These are phyloP conservation scores for Chytridiales sp. DNA, from an alignment of 371 early-diverging fungal species.

Conservation along the genomic window DNA sequence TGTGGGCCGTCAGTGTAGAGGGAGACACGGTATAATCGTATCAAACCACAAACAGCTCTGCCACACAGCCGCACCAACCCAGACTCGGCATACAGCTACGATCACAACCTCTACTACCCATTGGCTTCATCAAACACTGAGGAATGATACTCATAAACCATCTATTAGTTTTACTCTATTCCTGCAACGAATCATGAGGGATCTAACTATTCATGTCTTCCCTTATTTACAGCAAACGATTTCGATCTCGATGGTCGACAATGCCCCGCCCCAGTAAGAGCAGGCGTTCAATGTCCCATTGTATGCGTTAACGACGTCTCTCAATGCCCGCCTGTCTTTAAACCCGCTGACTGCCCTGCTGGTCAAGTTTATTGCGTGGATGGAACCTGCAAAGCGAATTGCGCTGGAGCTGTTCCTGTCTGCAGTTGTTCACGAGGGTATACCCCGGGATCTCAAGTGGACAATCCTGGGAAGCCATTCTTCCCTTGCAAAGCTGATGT, in stretches of 20 bases:
- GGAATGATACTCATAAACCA: too few relatives aligned
- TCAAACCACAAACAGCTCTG: too few relatives aligned
- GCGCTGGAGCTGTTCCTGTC: conserved; percentile 47
- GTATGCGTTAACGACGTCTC: conserved; percentile 50
- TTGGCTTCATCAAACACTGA: too few relatives aligned
- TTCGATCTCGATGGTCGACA: conserved; percentile 50
- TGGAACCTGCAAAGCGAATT: conserved; percentile 54
- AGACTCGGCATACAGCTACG: too few relatives aligned
- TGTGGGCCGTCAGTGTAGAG: too few relatives aligned
- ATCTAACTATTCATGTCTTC: too few relatives aligned
- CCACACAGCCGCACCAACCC: too few relatives aligned
- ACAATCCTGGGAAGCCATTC: conserved; percentile 20
- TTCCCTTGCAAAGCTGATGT: conserved; percentile 29
- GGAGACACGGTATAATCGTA: too few relatives aligned
- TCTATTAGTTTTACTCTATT: too few relatives aligned
- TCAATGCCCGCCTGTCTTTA: conserved; percentile 42
- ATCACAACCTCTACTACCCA: too few relatives aligned
- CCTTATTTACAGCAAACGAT: conserved; percentile 52
- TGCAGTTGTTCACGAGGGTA: conserved; percentile 24
- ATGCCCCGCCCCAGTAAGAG: conserved; percentile 47
- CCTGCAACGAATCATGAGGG: too few relatives aligned
- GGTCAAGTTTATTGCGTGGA: conserved; percentile 55
- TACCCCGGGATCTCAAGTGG: conserved; percentile 32
- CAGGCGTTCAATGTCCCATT: conserved; percentile 50
- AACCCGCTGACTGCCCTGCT: conserved; percentile 44